Base-by-base conservation (phyloP, 2,329 filamentous ascomycete genomes). In the Ceratocystiopsis sp. region DNA sequence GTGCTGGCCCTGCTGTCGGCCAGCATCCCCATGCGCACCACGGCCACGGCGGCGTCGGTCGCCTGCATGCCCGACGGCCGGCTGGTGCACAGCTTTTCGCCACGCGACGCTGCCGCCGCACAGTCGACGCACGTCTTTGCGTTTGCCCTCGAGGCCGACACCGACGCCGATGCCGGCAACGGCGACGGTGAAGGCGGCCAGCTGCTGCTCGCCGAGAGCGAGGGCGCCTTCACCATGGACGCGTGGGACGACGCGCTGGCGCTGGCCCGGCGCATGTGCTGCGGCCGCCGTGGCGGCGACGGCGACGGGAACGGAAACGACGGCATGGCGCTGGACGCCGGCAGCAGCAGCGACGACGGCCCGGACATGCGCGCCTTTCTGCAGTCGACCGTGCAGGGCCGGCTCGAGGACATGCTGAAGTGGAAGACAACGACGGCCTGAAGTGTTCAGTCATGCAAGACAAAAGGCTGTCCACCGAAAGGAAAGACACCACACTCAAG, bases 41-140 rank as follows among this genome's bases (percentile, higher is more conserved):
- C 81, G 13, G 72, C 80, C 37, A 77, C 76, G 16, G 71, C 83
- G 3, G 71, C 73, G 1, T 61, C 81, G 17, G 60, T 85, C 47
- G 77, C 78, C 18, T 54, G 64, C 47, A 55, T 61, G 44, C 55
- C 59, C 29, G 55, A 59, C 40, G 16, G 12, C 35, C 57, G 60
- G 40, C 61, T 77, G 32, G 58, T 75, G 29, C 59, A 65, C 25
- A 71, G 79, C 43, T 85, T 85, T 8, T 74, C 72, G 4, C 66
- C 75, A 7, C 65, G 71, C 18, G 69, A 82, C 47, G 67, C 78
- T 38, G 67, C 75, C 49, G 61, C 64, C 38, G 78, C 81, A 12
- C 68, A 64, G 44, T 93, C 85, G 6, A 62, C 84, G 18, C 89
- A 95, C 57, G 84, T 82, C n/a, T 68, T 95, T 45, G 80, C 78